Evolutionary conservation across 2,329 filamentous ascomycete species (phyloP).

Genomic region (Xylaria sp.): DNA sequence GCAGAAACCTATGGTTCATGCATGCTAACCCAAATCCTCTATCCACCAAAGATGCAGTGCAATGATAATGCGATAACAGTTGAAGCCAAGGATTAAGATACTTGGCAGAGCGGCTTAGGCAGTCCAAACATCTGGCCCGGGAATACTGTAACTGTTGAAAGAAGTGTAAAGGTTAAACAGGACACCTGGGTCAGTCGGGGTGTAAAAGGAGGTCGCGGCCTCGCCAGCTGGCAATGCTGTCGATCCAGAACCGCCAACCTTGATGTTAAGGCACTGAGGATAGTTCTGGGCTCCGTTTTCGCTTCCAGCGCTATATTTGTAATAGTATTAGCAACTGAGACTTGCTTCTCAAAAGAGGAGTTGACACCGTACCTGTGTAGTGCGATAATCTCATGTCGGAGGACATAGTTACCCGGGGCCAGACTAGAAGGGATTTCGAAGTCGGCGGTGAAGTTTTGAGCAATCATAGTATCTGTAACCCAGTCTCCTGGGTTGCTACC

Average conservation of each 20-base stretch:
- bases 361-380: constrained; percentile 50
- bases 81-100: background rate
- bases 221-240: constrained; percentile 58
- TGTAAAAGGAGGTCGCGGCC: constrained; percentile 65
- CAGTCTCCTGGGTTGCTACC: constrained; percentile 50
- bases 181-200: constrained; percentile 63
- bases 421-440: constrained; percentile 57
- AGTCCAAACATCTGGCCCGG: constrained; percentile 41
- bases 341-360: background rate
- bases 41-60: background rate
- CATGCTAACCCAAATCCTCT: background rate
- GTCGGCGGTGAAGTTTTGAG: constrained; percentile 59
- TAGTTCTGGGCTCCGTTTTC: constrained; percentile 60
- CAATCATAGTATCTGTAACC: constrained; percentile 56
- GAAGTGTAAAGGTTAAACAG: constrained; percentile 63
- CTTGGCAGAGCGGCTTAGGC: constrained; percentile 4
- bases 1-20: background rate
- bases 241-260: constrained; percentile 63
- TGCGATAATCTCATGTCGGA: constrained; percentile 63
- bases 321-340: background rate
- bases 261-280: constrained; percentile 66
- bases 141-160: constrained; percentile 43
- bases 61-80: background rate
- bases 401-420: constrained; percentile 60
- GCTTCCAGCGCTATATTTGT: constrained; percentile 49